These are phyloP conservation scores for Vitis hybrid DNA, from an alignment of 177 flowering plant species.

Conservation along the genomic window DNA sequence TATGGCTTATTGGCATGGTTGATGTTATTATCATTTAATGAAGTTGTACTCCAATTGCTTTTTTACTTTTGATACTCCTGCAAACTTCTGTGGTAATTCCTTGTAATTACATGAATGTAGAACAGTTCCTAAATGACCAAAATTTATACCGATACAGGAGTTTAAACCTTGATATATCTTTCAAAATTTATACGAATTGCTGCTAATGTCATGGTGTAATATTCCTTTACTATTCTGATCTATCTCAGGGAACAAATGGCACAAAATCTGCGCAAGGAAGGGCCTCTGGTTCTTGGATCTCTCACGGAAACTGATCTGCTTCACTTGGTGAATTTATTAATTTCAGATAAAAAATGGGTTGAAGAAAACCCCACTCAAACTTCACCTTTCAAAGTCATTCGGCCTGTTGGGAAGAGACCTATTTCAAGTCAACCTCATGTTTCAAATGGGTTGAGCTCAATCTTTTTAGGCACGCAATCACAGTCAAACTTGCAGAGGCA, in stretches of 20 bases:
- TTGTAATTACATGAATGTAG: no score
- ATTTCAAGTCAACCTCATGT: conserved; percentile 15
- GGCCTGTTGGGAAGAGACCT: conserved; percentile 15
- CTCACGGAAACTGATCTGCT: conserved; percentile 37
- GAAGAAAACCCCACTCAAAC: conserved; percentile 36
- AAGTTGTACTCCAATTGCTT: no score
- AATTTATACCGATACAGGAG: background rate
- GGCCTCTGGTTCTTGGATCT: conserved; percentile 47
- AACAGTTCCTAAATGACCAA: no score
- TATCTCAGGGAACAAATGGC: conserved; percentile 56
- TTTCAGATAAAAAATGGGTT: conserved; percentile 77
- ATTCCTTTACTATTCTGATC: background rate
- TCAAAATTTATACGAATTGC: background rate
- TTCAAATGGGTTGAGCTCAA: conserved; percentile 52
- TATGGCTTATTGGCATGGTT: background rate
- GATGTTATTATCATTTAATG: background rate
- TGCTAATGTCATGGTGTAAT: background rate
- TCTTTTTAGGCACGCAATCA: conserved; percentile 27
- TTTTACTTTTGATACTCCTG: no score
- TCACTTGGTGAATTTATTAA: conserved; percentile 53
- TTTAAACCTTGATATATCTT: background rate
- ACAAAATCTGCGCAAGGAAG: conserved; percentile 45
- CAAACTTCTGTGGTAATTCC: no score
- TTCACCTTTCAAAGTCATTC: conserved; percentile 46
- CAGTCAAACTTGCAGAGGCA: conserved; percentile 13